These are phyloP conservation scores for Leishmania turanica DNA, from an alignment of 208 protist genomes.

Conservation along the genomic window DNA sequence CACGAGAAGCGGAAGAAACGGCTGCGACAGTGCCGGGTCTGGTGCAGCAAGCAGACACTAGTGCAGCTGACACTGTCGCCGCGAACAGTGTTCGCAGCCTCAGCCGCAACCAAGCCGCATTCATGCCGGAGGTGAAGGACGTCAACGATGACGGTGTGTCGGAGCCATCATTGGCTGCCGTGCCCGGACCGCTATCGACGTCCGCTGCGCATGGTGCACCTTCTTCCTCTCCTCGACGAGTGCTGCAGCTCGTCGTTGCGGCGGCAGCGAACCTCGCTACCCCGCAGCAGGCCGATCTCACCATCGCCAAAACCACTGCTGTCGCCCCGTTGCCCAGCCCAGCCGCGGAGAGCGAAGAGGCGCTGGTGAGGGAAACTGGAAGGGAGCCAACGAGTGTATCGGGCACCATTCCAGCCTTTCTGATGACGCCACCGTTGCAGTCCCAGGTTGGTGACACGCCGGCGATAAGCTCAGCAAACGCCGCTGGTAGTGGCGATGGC, in stretches of 20 bases:
- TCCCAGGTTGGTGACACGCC: neutral
- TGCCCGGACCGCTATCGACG: neutral
- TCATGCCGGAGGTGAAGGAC: neutral
- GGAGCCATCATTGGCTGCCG: neutral
- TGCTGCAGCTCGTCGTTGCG: neutral
- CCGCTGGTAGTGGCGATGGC: neutral
- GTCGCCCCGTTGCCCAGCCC: neutral
- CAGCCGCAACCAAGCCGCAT: neutral
- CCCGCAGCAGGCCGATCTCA: neutral
- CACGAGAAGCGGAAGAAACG: neutral
- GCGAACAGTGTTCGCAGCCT: neutral
- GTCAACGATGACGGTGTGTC: neutral
- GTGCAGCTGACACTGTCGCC: neutral
- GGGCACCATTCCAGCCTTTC: neutral
- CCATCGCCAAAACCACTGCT: neutral
- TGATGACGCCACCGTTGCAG: neutral
- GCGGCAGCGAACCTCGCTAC: neutral
- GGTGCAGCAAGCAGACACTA: neutral
- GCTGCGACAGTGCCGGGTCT: neutral
- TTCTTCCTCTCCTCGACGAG: slow-evolving; percentile 6
- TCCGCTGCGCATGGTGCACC: neutral
- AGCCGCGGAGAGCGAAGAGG: neutral
- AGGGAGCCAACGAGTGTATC: neutral
- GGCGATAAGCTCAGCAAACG: neutral
- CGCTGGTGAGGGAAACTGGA: neutral